Evolutionary conservation across 2,329 filamentous ascomycete genomes (phyloP).

Genomic region (Aspergillus transmontanensis): DNA sequence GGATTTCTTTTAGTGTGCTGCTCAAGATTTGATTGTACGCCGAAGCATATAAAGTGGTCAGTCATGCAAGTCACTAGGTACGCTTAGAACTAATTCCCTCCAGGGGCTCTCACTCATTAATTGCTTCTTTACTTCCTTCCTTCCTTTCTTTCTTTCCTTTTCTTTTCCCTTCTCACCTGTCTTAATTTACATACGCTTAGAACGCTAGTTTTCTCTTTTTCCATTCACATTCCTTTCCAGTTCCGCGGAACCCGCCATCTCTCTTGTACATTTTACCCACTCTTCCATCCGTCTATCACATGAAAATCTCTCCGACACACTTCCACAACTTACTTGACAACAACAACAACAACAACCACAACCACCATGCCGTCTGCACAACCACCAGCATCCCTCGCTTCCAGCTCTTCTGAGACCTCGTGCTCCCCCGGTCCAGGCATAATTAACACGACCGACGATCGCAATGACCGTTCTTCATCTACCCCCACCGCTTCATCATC

Average conservation of each 20-base stretch:
- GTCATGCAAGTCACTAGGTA: neutral
- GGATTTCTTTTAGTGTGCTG: neutral
- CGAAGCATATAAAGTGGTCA: constrained; percentile 2
- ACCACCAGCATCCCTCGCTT: constrained; percentile 22
- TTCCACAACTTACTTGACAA: neutral
- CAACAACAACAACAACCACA: neutral
- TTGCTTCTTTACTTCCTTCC: neutral
- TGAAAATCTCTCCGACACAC: constrained; percentile 12
- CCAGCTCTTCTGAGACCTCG: constrained; percentile 28
- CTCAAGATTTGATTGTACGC: neutral
- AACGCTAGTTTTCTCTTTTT: neutral
- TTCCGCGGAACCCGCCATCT: neutral
- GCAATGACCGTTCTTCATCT: constrained; percentile 36
- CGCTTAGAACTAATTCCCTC: neutral
- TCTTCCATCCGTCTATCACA: constrained; percentile 9
- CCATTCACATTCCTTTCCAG: neutral
- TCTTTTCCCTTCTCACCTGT: neutral
- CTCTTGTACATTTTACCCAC: neutral
- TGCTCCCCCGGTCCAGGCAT: constrained; percentile 24
- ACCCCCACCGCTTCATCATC: constrained; percentile 34
- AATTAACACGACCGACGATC: constrained; percentile 32
- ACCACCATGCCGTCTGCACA: constrained; percentile 30
- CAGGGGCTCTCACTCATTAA: neutral
- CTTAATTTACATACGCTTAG: neutral
- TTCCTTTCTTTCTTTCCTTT: neutral